phyloP scores from a whole-genome alignment of 345 rosid genomes.

The Gossypium mustelinum region DNA sequence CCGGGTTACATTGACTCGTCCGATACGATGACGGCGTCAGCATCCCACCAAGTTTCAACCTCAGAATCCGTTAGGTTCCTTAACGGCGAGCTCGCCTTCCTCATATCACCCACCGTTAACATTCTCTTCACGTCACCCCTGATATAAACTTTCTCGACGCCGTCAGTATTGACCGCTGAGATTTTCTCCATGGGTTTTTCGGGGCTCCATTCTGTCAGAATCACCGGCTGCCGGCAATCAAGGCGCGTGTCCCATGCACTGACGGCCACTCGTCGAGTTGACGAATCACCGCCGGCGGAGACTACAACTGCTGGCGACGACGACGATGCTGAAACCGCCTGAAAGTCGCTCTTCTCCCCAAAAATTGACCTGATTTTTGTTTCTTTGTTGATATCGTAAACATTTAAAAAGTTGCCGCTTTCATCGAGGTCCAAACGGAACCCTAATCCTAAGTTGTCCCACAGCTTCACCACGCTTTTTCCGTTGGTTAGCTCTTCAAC shows the following conservation, averaged over 20 bases:
- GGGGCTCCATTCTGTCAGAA: conserved; percentile 65
- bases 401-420: conserved; percentile 12
- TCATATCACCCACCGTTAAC: conserved; percentile 53
- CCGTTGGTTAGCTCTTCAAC: conserved; percentile 42
- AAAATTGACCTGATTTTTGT: conserved; percentile 15
- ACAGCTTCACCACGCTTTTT: conserved; percentile 54
- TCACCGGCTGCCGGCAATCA: conserved; percentile 40
- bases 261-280: conserved; percentile 28
- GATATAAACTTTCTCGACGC: conserved; percentile 43
- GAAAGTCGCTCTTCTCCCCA: conserved; percentile 15
- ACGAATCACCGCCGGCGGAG: conserved; percentile 28
- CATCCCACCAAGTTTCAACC: conserved; percentile 53
- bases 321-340: conserved; percentile 24
- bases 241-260: conserved; percentile 66
- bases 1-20: conserved; percentile 19
- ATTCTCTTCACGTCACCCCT: conserved; percentile 35
- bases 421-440: conserved; percentile 29
- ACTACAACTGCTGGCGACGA: conserved; percentile 41
- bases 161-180: conserved; percentile 27
- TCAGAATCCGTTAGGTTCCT: conserved; percentile 37
- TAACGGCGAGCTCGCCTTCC: conserved; percentile 50
- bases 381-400: conserved; percentile 13
- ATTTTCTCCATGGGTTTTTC: conserved; percentile 30
- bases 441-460: conserved; percentile 49
- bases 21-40: conserved; percentile 43